Base-by-base conservation (phyloP, 306 rosid genomes). In the Malus sylvestris region DNA sequence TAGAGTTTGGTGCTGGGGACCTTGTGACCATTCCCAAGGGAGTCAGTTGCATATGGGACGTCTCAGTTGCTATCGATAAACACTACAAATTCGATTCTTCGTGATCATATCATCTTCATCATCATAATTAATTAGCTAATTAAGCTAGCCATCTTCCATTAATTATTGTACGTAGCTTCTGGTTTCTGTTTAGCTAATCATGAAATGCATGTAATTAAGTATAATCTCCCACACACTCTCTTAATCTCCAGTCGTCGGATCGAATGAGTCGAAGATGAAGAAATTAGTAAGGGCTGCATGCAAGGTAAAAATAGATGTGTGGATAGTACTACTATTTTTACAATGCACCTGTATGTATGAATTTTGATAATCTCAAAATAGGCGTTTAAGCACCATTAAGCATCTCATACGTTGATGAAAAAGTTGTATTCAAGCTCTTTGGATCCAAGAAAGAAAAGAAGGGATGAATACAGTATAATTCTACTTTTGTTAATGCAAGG, bases 21-120 rank as follows among this genome's bases (percentile, higher is more conserved):
- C 91, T 91, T n/a, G 98, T 93, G 1, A 93, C 80, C 20, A 82
- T 93, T 25, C 98, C 97, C 12, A 93, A 86, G 64, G 97, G 97
- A 66, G 85, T 93, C 2, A 88, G 97, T 79, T 93, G 98, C 89
- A 89, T 91, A 69, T 93, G 97, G 98, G 98, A 93, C 55, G 92
- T 93, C 16, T 91, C 91, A 63, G 73, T 88, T 74, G 90, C 98
- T 3, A 90, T 91, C 30, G 98, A 93, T 73, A 93, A 93, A 81
- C 84, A 87, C 82, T 91, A 93, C 84, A 86, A 89, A 77, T 93
- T 91, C 79, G 96, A 93, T 68, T 86, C 96, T 32, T 35, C 78
- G 5, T 74, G 85, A 29, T 65, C 79, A 30, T 55, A 3, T 66
- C 84, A 19, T 61, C 79, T 13, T 16, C 22, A 63, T 63, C 22